Percentiles rank a stretch among this genome's conserved stretches.
Conservation (phyloP, 2,329 filamentous ascomycete species). For the Rosellinia necatrix region DNA sequence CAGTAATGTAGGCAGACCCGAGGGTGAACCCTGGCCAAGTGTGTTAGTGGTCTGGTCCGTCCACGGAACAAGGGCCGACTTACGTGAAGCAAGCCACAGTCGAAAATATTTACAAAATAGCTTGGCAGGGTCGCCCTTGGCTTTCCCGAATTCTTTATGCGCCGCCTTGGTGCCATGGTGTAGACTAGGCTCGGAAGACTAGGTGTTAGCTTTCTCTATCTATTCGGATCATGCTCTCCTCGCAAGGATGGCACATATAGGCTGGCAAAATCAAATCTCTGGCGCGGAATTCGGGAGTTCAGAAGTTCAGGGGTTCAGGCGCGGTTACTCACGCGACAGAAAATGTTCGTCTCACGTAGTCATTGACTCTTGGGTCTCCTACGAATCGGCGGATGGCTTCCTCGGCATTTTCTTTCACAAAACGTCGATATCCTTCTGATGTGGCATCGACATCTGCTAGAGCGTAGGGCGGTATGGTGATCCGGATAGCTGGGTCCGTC, state of each 20-base stretch:
- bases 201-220: conserved; percentile 15
- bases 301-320: background rate
- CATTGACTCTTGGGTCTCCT: conserved; percentile 24
- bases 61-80: conserved; percentile 33
- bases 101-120: conserved; percentile 49
- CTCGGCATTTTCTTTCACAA: conserved; percentile 42
- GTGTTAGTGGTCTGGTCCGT: background rate
- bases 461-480: conserved; percentile 47
- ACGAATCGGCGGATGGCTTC: conserved; percentile 39
- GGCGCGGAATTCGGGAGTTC: background rate
- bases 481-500: conserved; percentile 30
- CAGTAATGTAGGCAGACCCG: conserved; percentile 48
- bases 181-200: conserved; percentile 5
- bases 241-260: too few relatives aligned
- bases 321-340: conserved; percentile 35
- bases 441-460: conserved; percentile 46
- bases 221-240: too few relatives aligned
- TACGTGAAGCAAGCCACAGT: conserved; percentile 54
- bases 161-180: conserved; percentile 12
- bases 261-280: too few relatives aligned
- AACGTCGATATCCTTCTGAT: conserved; percentile 42
- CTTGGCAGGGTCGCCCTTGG: conserved; percentile 36
- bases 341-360: conserved; percentile 41
- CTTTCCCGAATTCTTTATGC: conserved; percentile 14
- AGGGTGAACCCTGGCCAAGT: conserved; percentile 46